phyloP scores from a whole-genome alignment of 768 basidiomycete species.

The Auriscalpium orientale region DNA sequence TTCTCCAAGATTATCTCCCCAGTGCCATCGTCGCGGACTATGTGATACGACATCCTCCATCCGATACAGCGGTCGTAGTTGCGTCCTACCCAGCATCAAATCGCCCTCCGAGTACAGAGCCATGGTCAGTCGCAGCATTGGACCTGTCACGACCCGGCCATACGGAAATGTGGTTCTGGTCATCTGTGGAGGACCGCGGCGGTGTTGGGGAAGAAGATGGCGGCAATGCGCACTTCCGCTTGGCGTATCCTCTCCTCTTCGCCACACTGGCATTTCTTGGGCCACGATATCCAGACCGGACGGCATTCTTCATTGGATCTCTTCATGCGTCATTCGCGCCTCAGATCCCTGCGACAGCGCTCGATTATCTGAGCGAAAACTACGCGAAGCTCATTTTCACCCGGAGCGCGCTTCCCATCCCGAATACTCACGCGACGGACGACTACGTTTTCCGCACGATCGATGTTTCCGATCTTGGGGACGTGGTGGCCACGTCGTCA shows the following conservation, averaged over 20 bases:
- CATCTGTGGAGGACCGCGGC: background rate
- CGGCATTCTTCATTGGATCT: background rate
- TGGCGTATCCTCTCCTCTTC: background rate
- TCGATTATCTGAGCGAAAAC: background rate
- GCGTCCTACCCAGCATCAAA: background rate
- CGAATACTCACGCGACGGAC: background rate
- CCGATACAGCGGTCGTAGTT: background rate
- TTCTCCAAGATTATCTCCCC: background rate
- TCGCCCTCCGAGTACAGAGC: background rate
- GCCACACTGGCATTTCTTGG: background rate
- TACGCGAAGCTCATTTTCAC: background rate
- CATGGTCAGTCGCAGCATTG: background rate
- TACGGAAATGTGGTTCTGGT: conserved; percentile 1
- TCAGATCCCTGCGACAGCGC: background rate
- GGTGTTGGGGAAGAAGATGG: background rate
- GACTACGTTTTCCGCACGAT: background rate
- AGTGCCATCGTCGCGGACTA: background rate
- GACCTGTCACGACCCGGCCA: background rate
- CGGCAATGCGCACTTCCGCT: background rate
- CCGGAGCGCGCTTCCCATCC: background rate
- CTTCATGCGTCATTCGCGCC: background rate
- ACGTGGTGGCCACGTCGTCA: background rate
- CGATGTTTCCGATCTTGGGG: background rate
- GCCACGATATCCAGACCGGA: background rate
- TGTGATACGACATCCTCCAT: background rate